A percentile compares a stretch with the other conserved stretches of the same genome.
Conservation (phyloP, 2,329 filamentous ascomycete genomes). For the Fusarium cicatricum region DNA sequence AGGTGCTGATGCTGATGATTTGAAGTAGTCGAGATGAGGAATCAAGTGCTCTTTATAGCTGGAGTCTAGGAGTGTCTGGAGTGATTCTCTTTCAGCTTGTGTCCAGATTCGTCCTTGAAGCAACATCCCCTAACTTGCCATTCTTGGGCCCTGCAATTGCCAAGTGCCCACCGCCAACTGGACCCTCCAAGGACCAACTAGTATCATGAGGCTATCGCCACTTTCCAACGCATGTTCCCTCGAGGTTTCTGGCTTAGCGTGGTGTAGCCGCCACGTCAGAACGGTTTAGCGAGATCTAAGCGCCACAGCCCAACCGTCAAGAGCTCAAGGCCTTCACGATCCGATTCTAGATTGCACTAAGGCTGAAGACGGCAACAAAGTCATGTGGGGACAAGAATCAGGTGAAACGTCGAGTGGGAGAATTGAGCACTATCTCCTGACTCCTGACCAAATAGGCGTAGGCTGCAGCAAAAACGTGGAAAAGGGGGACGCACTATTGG, state of each 20-base stretch:
- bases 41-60: conserved; percentile 13
- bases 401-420: not conserved
- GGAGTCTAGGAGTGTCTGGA: not conserved
- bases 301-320: conserved; percentile 25
- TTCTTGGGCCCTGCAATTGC: no score
- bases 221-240: not conserved
- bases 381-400: not conserved
- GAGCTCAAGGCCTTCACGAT: not conserved
- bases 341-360: conserved; percentile 20
- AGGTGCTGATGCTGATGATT: not conserved
- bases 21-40: not conserved
- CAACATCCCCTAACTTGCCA: not conserved
- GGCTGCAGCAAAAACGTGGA: not conserved
- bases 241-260: conserved; percentile 3
- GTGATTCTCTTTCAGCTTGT: not conserved
- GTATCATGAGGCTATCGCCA: conserved; percentile 12
- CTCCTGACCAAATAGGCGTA: not conserved
- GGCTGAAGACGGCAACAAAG: not conserved
- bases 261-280: conserved; percentile 2
- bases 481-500: conserved; percentile 3
- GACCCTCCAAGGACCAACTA: not conserved
- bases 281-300: conserved; percentile 17
- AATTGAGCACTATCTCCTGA: not conserved
- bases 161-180: no score
- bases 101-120: no score